These are phyloP conservation scores for Ceratobasidium sp. DNA, from an alignment of 1,284 basidiomycete species.

Conservation along the genomic window DNA sequence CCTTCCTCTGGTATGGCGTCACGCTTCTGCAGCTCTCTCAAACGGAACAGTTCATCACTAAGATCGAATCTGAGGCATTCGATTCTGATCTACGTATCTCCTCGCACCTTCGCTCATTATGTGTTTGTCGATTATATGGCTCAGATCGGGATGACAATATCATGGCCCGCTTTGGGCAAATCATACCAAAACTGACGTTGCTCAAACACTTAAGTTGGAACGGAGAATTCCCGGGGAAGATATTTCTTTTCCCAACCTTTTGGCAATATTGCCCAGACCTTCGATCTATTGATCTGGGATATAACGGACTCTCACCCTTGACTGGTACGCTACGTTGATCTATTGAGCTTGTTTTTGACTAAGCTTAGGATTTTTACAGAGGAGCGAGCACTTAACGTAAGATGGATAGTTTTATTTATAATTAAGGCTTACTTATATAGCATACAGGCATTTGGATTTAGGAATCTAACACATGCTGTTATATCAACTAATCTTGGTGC, in stretches of 20 bases:
- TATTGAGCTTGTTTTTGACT: neutral
- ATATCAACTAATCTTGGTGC: too few relatives aligned
- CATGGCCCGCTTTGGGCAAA: neutral
- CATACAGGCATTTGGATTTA: too few relatives aligned
- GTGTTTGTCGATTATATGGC: neutral
- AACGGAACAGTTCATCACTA: neutral
- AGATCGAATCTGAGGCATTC: neutral
- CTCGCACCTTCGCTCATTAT: neutral
- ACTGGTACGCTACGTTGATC: too few relatives aligned
- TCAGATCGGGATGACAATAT: neutral
- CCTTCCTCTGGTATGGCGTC: neutral
- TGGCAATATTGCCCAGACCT: neutral
- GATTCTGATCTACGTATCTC: neutral
- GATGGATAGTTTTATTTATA: too few relatives aligned
- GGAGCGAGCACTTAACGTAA: too few relatives aligned
- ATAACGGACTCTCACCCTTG: neutral
- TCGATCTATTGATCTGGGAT: neutral
- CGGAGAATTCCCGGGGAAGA: neutral
- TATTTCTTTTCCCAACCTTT: neutral
- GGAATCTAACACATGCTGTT: too few relatives aligned
- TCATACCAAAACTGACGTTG: slow-evolving; percentile 1
- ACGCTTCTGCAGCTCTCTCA: neutral
- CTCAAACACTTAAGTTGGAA: neutral
- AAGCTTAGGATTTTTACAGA: too few relatives aligned
- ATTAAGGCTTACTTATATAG: too few relatives aligned